A percentile compares a stretch with the other conserved stretches of the same genome.
Evolutionary conservation across 2,329 filamentous ascomycete genomes (phyloP).

Genomic region (Exophiala lecanii-corni): DNA sequence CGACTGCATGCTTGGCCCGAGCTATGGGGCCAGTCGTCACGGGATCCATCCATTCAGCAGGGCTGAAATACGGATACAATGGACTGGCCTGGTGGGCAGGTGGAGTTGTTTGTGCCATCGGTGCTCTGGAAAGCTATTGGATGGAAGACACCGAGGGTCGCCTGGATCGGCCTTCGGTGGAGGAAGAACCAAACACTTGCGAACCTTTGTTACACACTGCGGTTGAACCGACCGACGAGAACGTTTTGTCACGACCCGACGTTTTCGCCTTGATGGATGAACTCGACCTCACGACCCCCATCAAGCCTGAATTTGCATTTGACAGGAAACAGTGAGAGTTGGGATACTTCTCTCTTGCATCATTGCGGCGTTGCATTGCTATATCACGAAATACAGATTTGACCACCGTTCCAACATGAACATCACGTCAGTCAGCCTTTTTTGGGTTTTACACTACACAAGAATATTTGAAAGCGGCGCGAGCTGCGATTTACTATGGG

Average conservation of each 20-base stretch:
- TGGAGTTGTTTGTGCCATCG: conserved; percentile 68
- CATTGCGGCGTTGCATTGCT: neutral
- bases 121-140: conserved; percentile 68
- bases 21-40: conserved; percentile 86
- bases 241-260: conserved; percentile 10
- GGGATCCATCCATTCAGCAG: conserved; percentile 76
- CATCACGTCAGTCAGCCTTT: too few relatives aligned
- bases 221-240: conserved; percentile 18
- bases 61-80: conserved; percentile 74
- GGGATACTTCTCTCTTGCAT: too few relatives aligned
- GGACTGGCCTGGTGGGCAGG: conserved; percentile 93
- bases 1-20: conserved; percentile 80
- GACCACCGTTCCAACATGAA: too few relatives aligned
- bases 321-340: conserved; percentile 11
- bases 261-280: conserved; percentile 18
- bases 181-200: conserved; percentile 35
- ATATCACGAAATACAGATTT: too few relatives aligned
- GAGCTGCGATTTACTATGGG: conserved; percentile 11
- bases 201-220: conserved; percentile 29
- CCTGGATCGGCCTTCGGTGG: conserved; percentile 39
- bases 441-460: conserved; percentile 1
- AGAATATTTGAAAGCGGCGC: conserved; percentile 12
- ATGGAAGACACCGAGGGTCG: conserved; percentile 61
- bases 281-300: conserved; percentile 21
- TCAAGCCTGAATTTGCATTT: conserved; percentile 11